Base-by-base conservation (phyloP, 2,329 filamentous ascomycete genomes). In the Zymoseptoria passerinii region DNA sequence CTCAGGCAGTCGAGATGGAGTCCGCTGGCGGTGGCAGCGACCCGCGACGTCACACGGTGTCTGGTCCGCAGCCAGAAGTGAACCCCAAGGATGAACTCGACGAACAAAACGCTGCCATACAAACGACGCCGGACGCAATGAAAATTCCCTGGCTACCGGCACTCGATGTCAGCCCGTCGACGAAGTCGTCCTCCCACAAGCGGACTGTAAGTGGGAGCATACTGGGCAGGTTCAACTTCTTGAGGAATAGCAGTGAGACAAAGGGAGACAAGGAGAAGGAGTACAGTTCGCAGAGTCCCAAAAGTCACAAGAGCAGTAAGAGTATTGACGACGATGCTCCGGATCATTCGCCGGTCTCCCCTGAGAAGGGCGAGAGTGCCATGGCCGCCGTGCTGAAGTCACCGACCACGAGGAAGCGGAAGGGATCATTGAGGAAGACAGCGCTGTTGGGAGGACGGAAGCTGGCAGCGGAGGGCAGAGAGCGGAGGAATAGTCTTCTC, bases 351-450 rank as follows among this genome's bases (percentile, higher is more conserved):
- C 58, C 63, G 2, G 57, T 64, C 1, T 65, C 63, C 35, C 62
- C 57, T 44, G 77, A 55, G 49, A 29, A 65, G 64, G 50, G 62
- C 61, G 62, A 64, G 35, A 62, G 62, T 49, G 62, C 63, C 6
- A 64, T 65, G 63, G 63, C 62, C 16, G 62, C 63, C 5, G 63
- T 63, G 18, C 49, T 64, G 52, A 62, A 62, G 50, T 58, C 76
- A 27, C 61, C 70, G 57, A 60, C 79, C 71, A 83, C 83, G 52
- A 80, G 90, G 57, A 85, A 86, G 67, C 83, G 92, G 60, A 89
- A 88, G 70, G 91, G 90, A 3, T 96, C 92, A 9, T 78, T 96
- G 71, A 83, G 92, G 60, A 96, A 96, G 74, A 90, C 89, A 9
- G 91, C 90, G 27, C 78, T 96, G 53, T 79, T 96, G 18, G 89